Percentiles rank a stretch among this genome's conserved stretches.
phyloP scores from a whole-genome alignment of 495 filamentous ascomycete genomes.

The Podospora pseudocomata region DNA sequence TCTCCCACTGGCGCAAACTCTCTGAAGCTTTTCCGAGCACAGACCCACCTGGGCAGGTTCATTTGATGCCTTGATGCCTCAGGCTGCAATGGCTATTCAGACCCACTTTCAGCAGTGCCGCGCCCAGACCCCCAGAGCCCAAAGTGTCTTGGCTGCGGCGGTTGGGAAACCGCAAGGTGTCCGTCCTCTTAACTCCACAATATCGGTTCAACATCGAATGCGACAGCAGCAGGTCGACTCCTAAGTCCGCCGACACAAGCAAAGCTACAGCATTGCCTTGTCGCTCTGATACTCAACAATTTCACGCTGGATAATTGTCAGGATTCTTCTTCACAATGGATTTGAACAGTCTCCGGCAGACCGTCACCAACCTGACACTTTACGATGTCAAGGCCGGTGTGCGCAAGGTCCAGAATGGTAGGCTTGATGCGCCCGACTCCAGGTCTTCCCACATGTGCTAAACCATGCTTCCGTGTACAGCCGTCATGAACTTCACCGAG shows the following conservation, averaged over 20 bases:
- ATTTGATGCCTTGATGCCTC: conserved; percentile 16
- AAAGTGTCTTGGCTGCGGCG: conserved; percentile 1
- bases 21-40: conserved; percentile 14
- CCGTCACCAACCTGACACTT: conserved; percentile 88
- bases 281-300: background rate
- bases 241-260: background rate
- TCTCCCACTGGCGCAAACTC: background rate
- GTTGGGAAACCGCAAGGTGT: conserved; percentile 28
- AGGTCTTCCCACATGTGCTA: background rate
- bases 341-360: conserved; percentile 76
- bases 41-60: conserved; percentile 3
- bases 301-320: background rate
- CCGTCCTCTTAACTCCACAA: background rate
- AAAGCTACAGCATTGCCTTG: background rate
- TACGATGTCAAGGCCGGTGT: conserved; percentile 98
- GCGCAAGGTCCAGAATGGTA: conserved; percentile 98
- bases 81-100: conserved; percentile 14
- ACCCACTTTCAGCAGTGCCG: background rate
- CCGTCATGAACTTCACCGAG: conserved; percentile 99
- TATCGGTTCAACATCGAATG: background rate
- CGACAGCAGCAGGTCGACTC: background rate
- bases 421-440: conserved; percentile 21
- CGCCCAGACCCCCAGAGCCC: conserved; percentile 4
- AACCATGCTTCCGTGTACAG: conserved; percentile 42
- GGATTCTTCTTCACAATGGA: conserved; percentile 57